phyloP scores from a whole-genome alignment of 345 rosid genomes.

The Barbarea vulgaris region DNA sequence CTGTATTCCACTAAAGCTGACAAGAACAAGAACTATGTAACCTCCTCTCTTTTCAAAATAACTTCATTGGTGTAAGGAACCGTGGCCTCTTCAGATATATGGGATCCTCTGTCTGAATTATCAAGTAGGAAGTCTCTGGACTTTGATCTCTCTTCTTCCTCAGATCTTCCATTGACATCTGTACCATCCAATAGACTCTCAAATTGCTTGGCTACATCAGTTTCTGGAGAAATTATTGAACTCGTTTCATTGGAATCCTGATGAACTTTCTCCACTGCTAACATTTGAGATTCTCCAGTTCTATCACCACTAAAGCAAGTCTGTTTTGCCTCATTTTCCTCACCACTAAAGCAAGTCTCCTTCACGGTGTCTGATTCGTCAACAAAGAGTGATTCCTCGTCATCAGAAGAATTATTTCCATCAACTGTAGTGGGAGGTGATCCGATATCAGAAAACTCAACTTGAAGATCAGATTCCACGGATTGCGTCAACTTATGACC shows the following conservation, averaged over 20 bases:
- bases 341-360: constrained; percentile 47
- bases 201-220: constrained; percentile 1
- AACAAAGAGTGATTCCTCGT: constrained; percentile 47
- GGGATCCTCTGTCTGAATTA: background rate
- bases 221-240: constrained; percentile 27
- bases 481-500: constrained; percentile 62
- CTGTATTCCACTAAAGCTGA: background rate
- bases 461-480: constrained; percentile 86
- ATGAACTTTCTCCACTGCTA: constrained; percentile 23
- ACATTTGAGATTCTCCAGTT: constrained; percentile 25
- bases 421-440: constrained; percentile 65
- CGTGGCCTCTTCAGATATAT: constrained; percentile 15
- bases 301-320: constrained; percentile 30
- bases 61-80: constrained; percentile 30
- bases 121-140: background rate
- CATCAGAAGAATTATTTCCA: constrained; percentile 53
- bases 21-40: constrained; percentile 32
- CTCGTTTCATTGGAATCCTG: constrained; percentile 18
- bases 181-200: background rate
- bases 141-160: constrained; percentile 22
- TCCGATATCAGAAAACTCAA: constrained; percentile 81
- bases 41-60: constrained; percentile 40
- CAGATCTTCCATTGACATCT: constrained; percentile 10
- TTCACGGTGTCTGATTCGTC: constrained; percentile 53
- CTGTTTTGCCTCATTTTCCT: constrained; percentile 38